Evolutionary conservation across 495 filamentous ascomycete genomes (phyloP).

Genomic region (Peziza echinospora): DNA sequence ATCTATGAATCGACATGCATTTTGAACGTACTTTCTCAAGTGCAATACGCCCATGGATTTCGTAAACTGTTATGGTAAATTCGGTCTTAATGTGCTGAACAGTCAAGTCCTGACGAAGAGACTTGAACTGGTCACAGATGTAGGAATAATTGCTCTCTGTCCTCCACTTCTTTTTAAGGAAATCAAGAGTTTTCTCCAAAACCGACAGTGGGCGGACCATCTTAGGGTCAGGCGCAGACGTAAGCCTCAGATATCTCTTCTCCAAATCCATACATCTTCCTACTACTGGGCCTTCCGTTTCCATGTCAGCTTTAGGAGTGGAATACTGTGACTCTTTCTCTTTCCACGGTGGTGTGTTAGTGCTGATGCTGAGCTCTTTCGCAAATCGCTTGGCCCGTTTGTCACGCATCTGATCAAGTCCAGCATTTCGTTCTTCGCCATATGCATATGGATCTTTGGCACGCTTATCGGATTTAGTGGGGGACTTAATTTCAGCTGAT

Average conservation of each 20-base stretch:
- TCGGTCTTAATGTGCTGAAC: slow-evolving; percentile 92
- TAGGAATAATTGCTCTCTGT: slow-evolving; percentile 85
- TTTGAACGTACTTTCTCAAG: slow-evolving; percentile 45
- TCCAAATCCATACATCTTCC: slow-evolving; percentile 69
- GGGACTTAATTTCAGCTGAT: slow-evolving; percentile 12
- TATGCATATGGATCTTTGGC: slow-evolving; percentile 20
- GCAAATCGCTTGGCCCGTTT: slow-evolving; percentile 78
- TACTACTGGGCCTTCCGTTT: slow-evolving; percentile 43
- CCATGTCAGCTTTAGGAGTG: slow-evolving; percentile 28
- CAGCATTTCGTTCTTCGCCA: slow-evolving; percentile 32
- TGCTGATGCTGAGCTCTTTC: slow-evolving; percentile 31
- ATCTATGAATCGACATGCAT: not conserved
- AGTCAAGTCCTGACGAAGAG: slow-evolving; percentile 88
- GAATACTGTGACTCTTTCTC: not conserved
- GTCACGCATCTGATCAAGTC: slow-evolving; percentile 82
- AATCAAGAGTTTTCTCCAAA: slow-evolving; percentile 60
- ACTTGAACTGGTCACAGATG: slow-evolving; percentile 99
- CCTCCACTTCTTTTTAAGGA: slow-evolving; percentile 86
- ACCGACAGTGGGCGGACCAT: slow-evolving; percentile 69
- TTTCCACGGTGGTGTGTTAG: not conserved
- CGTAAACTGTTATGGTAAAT: slow-evolving; percentile 88
- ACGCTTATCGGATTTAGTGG: not conserved
- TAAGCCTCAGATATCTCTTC: slow-evolving; percentile 88
- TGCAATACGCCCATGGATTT: slow-evolving; percentile 93
- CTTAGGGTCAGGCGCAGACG: slow-evolving; percentile 63